A percentile compares a stretch with the other conserved stretches of the same genome.
Evolutionary conservation across 164 flowering plant genomes (phyloP).

Genomic region (Berberis vulgaris): DNA sequence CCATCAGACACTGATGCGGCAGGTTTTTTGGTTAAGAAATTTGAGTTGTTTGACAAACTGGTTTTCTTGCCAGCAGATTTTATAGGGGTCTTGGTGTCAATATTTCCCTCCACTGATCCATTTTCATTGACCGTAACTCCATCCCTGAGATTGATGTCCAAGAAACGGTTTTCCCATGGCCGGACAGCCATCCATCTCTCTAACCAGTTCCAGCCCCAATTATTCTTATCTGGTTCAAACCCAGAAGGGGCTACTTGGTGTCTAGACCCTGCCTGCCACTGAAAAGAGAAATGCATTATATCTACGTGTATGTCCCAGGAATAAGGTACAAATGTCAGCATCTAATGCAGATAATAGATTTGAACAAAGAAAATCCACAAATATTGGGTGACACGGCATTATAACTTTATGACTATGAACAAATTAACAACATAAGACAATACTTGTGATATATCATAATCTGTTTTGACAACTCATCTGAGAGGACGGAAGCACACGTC

Average conservation of each 20-base stretch:
- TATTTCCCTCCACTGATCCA: slow-evolving; percentile 36
- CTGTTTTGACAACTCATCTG: too few species aligned
- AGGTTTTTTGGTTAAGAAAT: slow-evolving; percentile 34
- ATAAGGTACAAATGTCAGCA: too few species aligned
- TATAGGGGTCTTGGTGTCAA: slow-evolving; percentile 23
- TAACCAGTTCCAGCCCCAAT: slow-evolving; percentile 99
- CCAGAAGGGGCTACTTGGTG: slow-evolving; percentile 51
- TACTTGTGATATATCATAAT: too few species aligned
- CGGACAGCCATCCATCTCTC: slow-evolving; percentile 99
- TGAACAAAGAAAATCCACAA: too few species aligned
- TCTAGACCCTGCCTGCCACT: slow-evolving; percentile 98
- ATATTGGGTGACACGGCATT: too few species aligned
- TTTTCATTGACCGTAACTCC: slow-evolving; percentile 52
- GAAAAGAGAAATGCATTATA: slow-evolving; percentile 12
- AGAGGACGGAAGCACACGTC: too few species aligned
- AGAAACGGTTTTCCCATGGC: slow-evolving; percentile 95
- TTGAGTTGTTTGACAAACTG: slow-evolving; percentile 24
- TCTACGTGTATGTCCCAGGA: neutral
- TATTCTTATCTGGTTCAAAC: slow-evolving; percentile 91
- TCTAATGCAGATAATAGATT: too few species aligned
- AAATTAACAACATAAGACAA: too few species aligned
- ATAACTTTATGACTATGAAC: too few species aligned
- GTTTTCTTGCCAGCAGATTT: slow-evolving; percentile 44
- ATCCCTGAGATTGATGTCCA: slow-evolving; percentile 68
- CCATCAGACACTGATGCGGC: slow-evolving; percentile 65